Base-by-base conservation (phyloP, 208 protist genomes). In the Trypanosoma melophagium region DNA sequence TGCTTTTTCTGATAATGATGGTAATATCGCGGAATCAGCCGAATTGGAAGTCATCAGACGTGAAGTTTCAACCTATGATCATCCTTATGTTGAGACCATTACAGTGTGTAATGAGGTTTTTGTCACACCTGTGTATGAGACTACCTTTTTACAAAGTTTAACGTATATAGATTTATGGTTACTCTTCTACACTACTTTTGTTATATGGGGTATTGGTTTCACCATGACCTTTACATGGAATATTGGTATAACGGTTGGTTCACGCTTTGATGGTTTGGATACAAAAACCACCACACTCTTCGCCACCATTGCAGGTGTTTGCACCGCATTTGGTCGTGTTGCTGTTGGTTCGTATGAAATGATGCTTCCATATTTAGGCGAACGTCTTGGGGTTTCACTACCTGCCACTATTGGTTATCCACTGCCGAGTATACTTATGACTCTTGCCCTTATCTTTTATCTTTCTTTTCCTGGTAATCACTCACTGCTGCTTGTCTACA, bases 271-370 rank as follows among this genome's bases (percentile, higher is more conserved):
- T 7, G 59, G 35, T 24, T 72, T 84, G 60, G 55, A 83, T 14
- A 73, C 81, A 62, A 77, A 87, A 56, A 54, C 69, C 38, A 84
- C 82, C 62, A 60, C 82, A 40, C 70, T 87, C 19, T 87, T 87
- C 38, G 74, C 82, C 0, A 68, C 82, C 22, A 71, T 87, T 60
- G 52, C 71, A 3, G 82, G 82, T 38, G 66, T 87, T 22, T 62
- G 55, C 22, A 72, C 68, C 4, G 78, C 71, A 7, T 73, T 73
- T 54, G 82, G 82, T 19, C 78, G 82, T 21, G 79, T 84, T 7
- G 63, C 72, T 14, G 57, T 87, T 41, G 78, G 82, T 10, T 31
- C 79, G 9, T 83, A 78, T 54, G 82, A 87, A 28, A 21, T 52
- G 4, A 7, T 62, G 12, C 58, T 62, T 7, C 5, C 49, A 40